Base-by-base conservation (phyloP, 495 filamentous ascomycete genomes). In the Amorphotheca resinae region DNA sequence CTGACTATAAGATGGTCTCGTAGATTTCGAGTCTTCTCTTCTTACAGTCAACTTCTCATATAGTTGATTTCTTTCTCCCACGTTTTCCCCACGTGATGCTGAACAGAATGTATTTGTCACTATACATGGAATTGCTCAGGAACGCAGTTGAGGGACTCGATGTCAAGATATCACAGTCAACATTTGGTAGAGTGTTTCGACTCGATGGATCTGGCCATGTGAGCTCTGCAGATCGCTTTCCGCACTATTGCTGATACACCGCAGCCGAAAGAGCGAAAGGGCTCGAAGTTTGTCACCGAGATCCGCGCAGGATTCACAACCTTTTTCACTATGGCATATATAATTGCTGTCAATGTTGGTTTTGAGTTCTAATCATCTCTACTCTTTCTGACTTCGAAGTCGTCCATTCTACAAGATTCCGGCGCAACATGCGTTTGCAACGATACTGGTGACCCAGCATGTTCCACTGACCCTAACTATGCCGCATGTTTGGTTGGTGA, bases 271-370 rank as follows among this genome's bases (percentile, higher is more conserved):
- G 65, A 84, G 62, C 68, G 76, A 1, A 77, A 82, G 48, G 76
- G 73, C 15, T 68, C 79, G 16, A 72, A 64, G 50, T 85, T 89
- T 62, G 76, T 80, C 46, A 82, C 77, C 11, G 83, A 89, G 57
- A 61, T 89, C 38, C 77, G 82, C 17, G 84, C 82, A n/a, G 84
- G 82, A 9, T 59, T 89, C 23, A 84, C 84, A 25, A 89, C 84
- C 21, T 87, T 88, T 59, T 82, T 84, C 51, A 82, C 83, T 14
- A 87, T 89, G 84, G 78, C 83, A 32, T 89, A 84, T 59, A 82
- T 83, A 45, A 79, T 84, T 33, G 68, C 79, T 51, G 64, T 73
- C 48, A 70, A 74, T 48, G 69, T 68, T 26, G 9, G 44, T 44
- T 5, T 35, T 21, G 14, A 8, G 23, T 21, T n/a, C 18, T 23